Evolutionary conservation across 225 moss, liverwort and hornwort genomes (phyloP).

Genomic region (Takakia lepidozioides): DNA sequence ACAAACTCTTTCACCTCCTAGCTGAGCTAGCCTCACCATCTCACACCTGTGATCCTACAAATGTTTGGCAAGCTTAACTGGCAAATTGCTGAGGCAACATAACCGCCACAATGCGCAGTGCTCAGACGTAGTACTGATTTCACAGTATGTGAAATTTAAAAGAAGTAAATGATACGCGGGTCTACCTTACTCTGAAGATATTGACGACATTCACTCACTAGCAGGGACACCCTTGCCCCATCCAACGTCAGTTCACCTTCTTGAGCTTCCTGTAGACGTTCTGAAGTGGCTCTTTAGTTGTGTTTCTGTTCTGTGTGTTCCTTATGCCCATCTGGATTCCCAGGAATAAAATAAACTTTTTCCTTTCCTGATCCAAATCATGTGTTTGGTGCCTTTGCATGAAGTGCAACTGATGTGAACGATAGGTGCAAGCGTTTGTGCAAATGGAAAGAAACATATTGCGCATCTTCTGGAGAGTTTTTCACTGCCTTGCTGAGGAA

Average conservation of each 20-base stretch:
- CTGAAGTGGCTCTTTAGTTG: no score
- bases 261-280: no score
- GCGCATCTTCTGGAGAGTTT: conserved; percentile 47
- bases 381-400: conserved; percentile 10
- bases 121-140: no score
- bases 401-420: conserved; percentile 25
- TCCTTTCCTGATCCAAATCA: neutral
- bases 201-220: conserved; percentile 44
- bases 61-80: neutral
- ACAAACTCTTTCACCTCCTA: no score
- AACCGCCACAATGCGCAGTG: no score
- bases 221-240: conserved; percentile 45
- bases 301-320: no score
- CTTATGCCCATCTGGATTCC: no score
- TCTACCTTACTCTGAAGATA: conserved; percentile 71
- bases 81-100: neutral
- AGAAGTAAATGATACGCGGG: conserved; percentile 69
- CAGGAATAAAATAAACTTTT: no score
- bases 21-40: no score
- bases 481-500: conserved; percentile 34
- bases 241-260: conserved; percentile 37
- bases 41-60: no score
- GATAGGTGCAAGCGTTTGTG: conserved; percentile 17
- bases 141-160: no score
- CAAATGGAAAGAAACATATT: conserved; percentile 29